Base-by-base conservation (phyloP, 768 basidiomycete genomes). In the Tricholoma sp. region DNA sequence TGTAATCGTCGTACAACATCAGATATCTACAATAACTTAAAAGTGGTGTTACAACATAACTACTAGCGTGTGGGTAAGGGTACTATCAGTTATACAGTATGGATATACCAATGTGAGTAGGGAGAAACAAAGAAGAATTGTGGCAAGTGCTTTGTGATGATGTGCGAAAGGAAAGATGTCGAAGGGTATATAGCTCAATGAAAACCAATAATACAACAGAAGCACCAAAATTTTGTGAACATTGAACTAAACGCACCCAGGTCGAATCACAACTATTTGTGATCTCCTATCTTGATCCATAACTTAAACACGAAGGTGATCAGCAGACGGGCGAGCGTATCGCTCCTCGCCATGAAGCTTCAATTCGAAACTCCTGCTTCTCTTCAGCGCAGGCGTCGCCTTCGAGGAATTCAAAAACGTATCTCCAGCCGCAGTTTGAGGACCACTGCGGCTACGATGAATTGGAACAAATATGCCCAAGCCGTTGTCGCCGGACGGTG, bases 341-440 rank as follows among this genome's bases (percentile, higher is more conserved):
- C n/a, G 31, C 18, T 18, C 28, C 7, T 44, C 37, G 8, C 48
- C 41, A 18, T 12, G 13, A 11, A 6, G 50, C 6, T 29, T 29
- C 15, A 28, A 51, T 51, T 65, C 65, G 5, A 65, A 56, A 50
- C 67, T 68, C 45, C 57, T 61, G 28, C 63, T 65, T 56, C 65
- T 61, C 28, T 47, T 57, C 12, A 59, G 20, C 7, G 44, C 33
- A 18, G 57, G 56, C 12, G 56, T 56, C 24, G 61, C 50, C 42
- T 55, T 55, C 36, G 54, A 50, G 1, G 53, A 52, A 13, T 31
- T 57, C 54, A 63, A 42, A 24, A 59, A 42, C 36, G 15, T 59
- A 10, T 32, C 47, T 31, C 37, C 48, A 17, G 34, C 48, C 6
- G 47, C 37, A 18, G 54, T 41, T 41, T 49, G 45, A 7, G 54